phyloP scores from a whole-genome alignment of 2,329 filamentous ascomycete genomes.

The Alternaria panax region DNA sequence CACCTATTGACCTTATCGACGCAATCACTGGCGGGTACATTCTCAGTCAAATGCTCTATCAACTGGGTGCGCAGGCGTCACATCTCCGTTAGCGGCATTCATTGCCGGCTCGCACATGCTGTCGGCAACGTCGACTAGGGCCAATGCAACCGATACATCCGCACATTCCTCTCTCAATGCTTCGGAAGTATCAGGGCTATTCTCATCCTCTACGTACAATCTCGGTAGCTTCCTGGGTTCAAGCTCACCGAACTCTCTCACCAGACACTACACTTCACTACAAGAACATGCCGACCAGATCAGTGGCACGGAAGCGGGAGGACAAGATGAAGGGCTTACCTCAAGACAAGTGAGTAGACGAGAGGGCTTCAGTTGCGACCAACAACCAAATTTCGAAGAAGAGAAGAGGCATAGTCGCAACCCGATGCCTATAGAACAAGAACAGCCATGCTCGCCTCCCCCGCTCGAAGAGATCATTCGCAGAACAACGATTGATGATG shows the following conservation, averaged over 20 bases:
- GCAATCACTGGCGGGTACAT: not conserved
- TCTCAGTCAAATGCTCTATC: conserved; percentile 17
- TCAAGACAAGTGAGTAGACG: conserved; percentile 31
- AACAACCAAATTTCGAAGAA: conserved; percentile 13
- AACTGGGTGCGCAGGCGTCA: conserved; percentile 17
- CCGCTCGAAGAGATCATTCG: conserved; percentile 32
- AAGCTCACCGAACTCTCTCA: conserved; percentile 10
- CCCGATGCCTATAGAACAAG: conserved; percentile 22
- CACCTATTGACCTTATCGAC: conserved; percentile 4
- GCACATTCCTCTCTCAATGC: conserved; percentile 7
- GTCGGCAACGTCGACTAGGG: conserved; percentile 10
- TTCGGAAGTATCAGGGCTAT: conserved; percentile 4
- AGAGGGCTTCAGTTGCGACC: conserved; percentile 37
- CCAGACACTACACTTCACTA: conserved; percentile 33
- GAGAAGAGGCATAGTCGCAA: conserved; percentile 12
- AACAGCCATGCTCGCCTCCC: conserved; percentile 23
- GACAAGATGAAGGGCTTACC: conserved; percentile 14
- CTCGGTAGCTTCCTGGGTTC: not conserved
- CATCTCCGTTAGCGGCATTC: conserved; percentile 14
- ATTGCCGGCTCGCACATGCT: conserved; percentile 24
- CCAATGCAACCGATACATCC: conserved; percentile 11
- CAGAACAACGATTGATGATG: conserved; percentile 17
- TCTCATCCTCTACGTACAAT: conserved; percentile 11
- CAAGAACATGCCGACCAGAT: conserved; percentile 38
- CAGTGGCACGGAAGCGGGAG: not conserved